Conservation (phyloP, 352 stramenopile genomes). For the Pythium inflatum region DNA sequence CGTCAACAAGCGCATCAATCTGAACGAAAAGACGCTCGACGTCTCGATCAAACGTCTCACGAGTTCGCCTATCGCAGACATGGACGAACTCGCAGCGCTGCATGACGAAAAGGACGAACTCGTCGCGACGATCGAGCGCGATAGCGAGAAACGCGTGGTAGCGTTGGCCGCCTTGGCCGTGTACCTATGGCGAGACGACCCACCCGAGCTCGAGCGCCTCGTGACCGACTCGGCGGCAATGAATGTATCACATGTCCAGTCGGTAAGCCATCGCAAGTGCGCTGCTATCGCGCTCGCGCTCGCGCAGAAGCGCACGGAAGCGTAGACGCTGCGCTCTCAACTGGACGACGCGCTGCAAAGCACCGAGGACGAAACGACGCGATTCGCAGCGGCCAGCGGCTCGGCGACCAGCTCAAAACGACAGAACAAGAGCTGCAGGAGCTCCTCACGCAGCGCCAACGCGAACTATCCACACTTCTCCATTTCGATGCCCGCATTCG, state of each 20-base stretch:
- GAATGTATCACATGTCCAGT: conserved; percentile 16
- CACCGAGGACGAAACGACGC: not conserved
- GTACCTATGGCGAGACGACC: conserved; percentile 28
- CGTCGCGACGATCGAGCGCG: conserved; percentile 34
- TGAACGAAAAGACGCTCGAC: conserved; percentile 47
- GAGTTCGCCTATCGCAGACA: conserved; percentile 31
- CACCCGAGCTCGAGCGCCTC: not conserved
- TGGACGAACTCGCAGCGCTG: conserved; percentile 33
- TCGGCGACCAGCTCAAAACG: conserved; percentile 7
- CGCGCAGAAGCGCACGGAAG: not conserved
- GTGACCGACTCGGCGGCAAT: not conserved
- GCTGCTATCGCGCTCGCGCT: not conserved
- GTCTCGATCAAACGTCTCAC: conserved; percentile 38
- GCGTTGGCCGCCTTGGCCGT: conserved; percentile 42
- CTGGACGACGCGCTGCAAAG: conserved; percentile 4
- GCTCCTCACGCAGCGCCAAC: conserved; percentile 1
- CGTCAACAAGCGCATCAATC: conserved; percentile 14
- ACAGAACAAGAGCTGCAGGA: not conserved
- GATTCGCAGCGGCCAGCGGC: conserved; percentile 5
- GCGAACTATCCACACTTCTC: conserved; percentile 8
- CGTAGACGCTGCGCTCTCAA: not conserved
- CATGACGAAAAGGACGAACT: conserved; percentile 49
- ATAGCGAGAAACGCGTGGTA: conserved; percentile 38
- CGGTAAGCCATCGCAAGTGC: conserved; percentile 13
- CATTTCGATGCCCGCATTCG: conserved; percentile 16